Evolutionary conservation across 345 rosid genomes (phyloP), one percentile per base, ranked within the genome.

Genomic region (Noccaea caerulescens): DNA sequence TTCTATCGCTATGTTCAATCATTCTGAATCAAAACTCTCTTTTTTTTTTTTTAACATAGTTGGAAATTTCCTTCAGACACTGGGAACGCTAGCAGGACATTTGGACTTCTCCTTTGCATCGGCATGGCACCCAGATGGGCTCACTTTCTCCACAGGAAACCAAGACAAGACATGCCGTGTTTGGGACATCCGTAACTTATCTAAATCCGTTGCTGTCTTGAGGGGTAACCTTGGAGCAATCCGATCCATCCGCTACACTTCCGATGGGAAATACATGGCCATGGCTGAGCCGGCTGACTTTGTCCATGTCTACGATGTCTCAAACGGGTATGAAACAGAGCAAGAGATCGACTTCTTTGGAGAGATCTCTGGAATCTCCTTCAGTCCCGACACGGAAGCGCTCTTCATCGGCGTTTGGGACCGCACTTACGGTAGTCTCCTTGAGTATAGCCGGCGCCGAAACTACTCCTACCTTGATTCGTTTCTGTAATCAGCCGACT

Each of bases 201-300:
- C 93, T 1, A 71, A 66, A 63, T 85, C 96, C 0, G 63, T 87
- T 13, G 83, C 88, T 57, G 91, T 83, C 45, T 68, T 90, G 70
- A 87, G 85, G 79, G 93, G 96, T 16, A 86, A 87, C 79, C 82
- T 90, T 5, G 96, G 96, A 33, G 93, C 96, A 14, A 81, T 90
- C 52, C 72, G 91, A 59, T 86, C 93, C 14, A 81, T 90, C 62
- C 88, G 93, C 41, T 90, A 84, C 80, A 80, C 91, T 8, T 80
- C 86, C 0, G 93, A 90, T 70, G 93, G 96, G 4, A 82, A 72
- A 52, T 86, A 81, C 77, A 81, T 87, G 93, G 96, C 96, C 13
- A 83, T 81, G 78, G 93, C 93, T 3, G 96, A 89, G 80, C 92
- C 96, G 4, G 92, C 90, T 3, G 96, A 89, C 69, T 89, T 89